Base-by-base conservation (phyloP, 2,329 filamentous ascomycete genomes). In the Diplocarpon rosae region DNA sequence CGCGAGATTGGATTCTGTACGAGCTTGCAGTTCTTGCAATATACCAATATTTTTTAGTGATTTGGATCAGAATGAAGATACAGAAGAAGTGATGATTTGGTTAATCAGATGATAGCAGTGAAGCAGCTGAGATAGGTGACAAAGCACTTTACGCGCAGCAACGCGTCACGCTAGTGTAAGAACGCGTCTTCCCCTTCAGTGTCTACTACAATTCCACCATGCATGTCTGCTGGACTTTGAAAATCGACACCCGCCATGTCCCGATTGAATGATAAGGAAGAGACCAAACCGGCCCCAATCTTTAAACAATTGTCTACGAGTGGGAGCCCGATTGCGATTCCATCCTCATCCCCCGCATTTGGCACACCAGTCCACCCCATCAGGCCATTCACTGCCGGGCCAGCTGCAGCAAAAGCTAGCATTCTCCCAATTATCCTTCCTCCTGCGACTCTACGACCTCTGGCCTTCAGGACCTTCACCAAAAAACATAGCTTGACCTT, bases 401-500 rank as follows among this genome's bases (percentile, higher is more conserved):
- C 47, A 38, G 38, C 50, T 17, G 43, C 53, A 16, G 39, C 48
- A 30, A 61, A 58, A 52, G 59, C 59, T 49, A 58, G 59, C 6
- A 84, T 96, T 38, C 72, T 98, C 1, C 88, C 92, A 3, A 92
- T 98, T 46, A 72, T 94, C 30, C 79, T 98, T 4, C 89, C 90
- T 3, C 85, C 89, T 0, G 78, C 87, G 9, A 93, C 85, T 0
- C 69, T 98, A 33, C 76, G 93, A 50, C 90, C 92, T 2, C 72
- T 96, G 15, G 93, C 92, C 8, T 96, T 98, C 60, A 80, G 92
- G 37, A 93, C 86, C 0, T 94, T 98, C 54, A 98, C 92, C 1
- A 95, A 95, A 65, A 98, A 96, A 61, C 87, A 98, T 66, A 93
- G 90, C 56, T 71, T 98, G 45, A 96, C 89, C 0, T 76, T 98